phyloP scores from a whole-genome alignment of 768 basidiomycete genomes.

The Macrolepiota dolichaula region DNA sequence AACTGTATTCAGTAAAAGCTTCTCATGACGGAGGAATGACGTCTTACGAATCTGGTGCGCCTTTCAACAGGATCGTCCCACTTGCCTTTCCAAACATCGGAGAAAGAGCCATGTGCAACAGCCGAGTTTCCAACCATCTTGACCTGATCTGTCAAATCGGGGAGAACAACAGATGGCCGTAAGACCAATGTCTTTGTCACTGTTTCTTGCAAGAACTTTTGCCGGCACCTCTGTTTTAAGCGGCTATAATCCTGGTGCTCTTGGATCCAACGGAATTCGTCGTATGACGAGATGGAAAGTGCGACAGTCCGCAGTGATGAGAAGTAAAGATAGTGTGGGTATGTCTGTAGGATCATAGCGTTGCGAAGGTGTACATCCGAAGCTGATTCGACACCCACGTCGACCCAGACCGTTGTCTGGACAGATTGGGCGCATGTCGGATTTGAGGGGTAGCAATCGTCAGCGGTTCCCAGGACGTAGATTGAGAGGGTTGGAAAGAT shows the following conservation, averaged over 20 bases:
- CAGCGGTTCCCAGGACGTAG: conserved; percentile 43
- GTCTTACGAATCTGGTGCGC: conserved; percentile 29
- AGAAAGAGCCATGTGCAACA: conserved; percentile 52
- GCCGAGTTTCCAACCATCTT: conserved; percentile 41
- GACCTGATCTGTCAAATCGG: conserved; percentile 57
- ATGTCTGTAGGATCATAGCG: conserved; percentile 52
- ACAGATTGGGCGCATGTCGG: conserved; percentile 15
- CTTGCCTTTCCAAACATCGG: conserved; percentile 58
- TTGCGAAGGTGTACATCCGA: conserved; percentile 61
- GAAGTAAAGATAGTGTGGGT: conserved; percentile 48
- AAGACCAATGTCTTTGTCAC: conserved; percentile 55
- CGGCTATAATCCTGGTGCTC: conserved; percentile 54
- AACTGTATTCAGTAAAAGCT: neutral
- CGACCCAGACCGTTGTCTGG: conserved; percentile 31
- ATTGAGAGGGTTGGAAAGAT: conserved; percentile 50
- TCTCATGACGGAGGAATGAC: neutral
- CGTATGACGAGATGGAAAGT: conserved; percentile 51
- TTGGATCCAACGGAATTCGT: conserved; percentile 54
- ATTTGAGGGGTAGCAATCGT: conserved; percentile 13
- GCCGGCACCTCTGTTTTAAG: conserved; percentile 53
- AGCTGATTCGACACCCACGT: conserved; percentile 47
- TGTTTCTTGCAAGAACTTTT: conserved; percentile 50
- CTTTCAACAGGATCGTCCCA: conserved; percentile 48
- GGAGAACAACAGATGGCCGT: conserved; percentile 43
- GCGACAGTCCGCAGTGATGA: conserved; percentile 49